Conservation (phyloP, 768 basidiomycete species). For the Suillus ampliporus region DNA sequence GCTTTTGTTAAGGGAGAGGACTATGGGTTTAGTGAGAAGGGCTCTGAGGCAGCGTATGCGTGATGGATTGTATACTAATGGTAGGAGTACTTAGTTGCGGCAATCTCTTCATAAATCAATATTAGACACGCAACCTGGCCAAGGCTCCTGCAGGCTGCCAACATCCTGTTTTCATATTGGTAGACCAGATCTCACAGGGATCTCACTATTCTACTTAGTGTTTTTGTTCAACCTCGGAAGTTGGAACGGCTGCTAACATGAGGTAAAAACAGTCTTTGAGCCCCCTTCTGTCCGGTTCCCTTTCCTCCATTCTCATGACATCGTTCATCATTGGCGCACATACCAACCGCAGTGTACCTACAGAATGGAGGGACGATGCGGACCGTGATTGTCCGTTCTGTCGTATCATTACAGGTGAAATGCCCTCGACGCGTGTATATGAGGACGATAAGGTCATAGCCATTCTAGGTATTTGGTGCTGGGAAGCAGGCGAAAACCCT, state of each 20-base stretch:
- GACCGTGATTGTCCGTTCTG: constrained; percentile 62
- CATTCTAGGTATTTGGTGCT: constrained; percentile 55
- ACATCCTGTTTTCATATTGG: not conserved
- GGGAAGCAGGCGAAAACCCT: not conserved
- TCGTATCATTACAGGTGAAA: constrained; percentile 58
- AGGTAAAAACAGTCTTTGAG: not conserved
- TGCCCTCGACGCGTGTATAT: constrained; percentile 55
- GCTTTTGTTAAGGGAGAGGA: constrained; percentile 82
- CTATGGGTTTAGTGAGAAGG: constrained; percentile 58
- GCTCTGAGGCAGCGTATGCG: constrained; percentile 50
- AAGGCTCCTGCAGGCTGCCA: not conserved
- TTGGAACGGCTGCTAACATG: not conserved
- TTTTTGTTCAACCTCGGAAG: not conserved
- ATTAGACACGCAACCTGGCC: not conserved
- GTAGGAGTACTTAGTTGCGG: constrained; percentile 5
- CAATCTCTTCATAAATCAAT: constrained; percentile 5
- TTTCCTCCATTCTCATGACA: constrained; percentile 52
- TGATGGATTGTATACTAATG: constrained; percentile 28
- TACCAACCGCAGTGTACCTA: constrained; percentile 48
- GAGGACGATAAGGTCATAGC: constrained; percentile 69
- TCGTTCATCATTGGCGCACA: constrained; percentile 76
- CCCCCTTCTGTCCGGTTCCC: not conserved
- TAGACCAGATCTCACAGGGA: not conserved
- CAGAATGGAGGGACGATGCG: constrained; percentile 55
- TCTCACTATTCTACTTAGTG: not conserved